Evolutionary conservation across 2,329 filamentous ascomycete genomes (phyloP).

Genomic region (Cladobotryum mycophilum): DNA sequence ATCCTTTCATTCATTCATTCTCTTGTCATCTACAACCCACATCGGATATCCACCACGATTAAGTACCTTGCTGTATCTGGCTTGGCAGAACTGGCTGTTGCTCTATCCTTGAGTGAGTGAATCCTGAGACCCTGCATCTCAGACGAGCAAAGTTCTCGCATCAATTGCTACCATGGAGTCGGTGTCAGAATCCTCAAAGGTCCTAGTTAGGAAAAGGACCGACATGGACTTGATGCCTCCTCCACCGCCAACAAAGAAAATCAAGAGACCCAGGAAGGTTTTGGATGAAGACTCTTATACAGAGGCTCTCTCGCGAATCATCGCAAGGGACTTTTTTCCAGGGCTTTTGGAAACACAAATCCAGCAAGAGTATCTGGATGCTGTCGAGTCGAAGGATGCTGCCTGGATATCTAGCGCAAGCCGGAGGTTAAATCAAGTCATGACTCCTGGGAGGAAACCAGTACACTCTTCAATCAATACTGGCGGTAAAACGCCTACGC

Average conservation of each 20-base stretch:
- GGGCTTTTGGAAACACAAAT: conserved; percentile 79
- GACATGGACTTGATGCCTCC: conserved; percentile 75
- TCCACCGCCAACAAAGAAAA: conserved; percentile 76
- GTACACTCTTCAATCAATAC: conserved; percentile 20
- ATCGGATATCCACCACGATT: background rate
- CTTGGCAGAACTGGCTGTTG: background rate
- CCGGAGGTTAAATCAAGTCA: conserved; percentile 64
- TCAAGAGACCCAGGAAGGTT: conserved; percentile 82
- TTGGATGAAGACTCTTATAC: conserved; percentile 94
- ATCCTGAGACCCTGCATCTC: background rate
- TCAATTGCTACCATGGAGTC: conserved; percentile 30
- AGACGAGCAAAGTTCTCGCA: too few species aligned
- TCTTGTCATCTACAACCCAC: background rate
- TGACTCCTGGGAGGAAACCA: conserved; percentile 62
- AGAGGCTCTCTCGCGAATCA: conserved; percentile 84
- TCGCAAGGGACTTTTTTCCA: conserved; percentile 94
- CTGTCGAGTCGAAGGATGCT: conserved; percentile 76
- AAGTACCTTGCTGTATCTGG: background rate
- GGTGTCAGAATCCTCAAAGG: conserved; percentile 36
- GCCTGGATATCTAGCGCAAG: conserved; percentile 83
- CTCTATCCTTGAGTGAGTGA: background rate
- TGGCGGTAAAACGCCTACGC: conserved; percentile 53
- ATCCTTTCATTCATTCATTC: background rate
- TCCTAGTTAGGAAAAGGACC: conserved; percentile 63
- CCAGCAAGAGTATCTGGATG: conserved; percentile 88